A percentile compares a stretch with the other conserved stretches of the same genome.
phyloP scores from a whole-genome alignment of 2,329 filamentous ascomycete genomes.

The Zymoseptoria tritici region DNA sequence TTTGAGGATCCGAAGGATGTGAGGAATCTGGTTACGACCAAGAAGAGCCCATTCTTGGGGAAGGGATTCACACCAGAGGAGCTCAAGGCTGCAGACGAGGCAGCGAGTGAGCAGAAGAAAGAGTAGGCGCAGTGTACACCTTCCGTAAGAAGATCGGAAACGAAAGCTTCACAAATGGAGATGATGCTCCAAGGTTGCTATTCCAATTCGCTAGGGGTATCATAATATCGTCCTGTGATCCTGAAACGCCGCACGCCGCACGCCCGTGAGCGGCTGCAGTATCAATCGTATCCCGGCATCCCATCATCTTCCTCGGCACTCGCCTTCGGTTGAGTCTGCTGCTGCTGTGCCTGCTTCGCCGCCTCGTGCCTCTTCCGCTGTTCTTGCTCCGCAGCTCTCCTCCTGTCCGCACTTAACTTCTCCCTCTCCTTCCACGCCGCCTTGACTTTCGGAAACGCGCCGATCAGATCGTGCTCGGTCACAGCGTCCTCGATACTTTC shows the following conservation, averaged over 20 bases:
- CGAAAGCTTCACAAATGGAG: background rate
- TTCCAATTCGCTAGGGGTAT: background rate
- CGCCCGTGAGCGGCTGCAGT: too few relatives aligned
- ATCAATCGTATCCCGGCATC: too few relatives aligned
- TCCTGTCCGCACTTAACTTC: conserved; percentile 9
- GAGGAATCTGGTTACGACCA: conserved; percentile 20
- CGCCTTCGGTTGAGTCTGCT: background rate
- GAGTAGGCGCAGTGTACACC: too few relatives aligned
- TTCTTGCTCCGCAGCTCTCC: conserved; percentile 12
- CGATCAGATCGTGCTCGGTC: conserved; percentile 70
- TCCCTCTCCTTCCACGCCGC: conserved; percentile 68
- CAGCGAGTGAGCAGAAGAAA: background rate
- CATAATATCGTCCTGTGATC: background rate
- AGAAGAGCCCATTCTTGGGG: conserved; percentile 5
- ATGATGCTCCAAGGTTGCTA: background rate
- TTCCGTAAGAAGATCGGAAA: too few relatives aligned
- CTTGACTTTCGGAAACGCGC: conserved; percentile 62
- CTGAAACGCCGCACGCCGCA: background rate
- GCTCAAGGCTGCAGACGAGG: conserved; percentile 1
- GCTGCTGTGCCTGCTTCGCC: conserved; percentile 8
- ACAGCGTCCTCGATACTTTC: conserved; percentile 85
- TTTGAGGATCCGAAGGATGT: conserved; percentile 42
- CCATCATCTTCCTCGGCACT: too few relatives aligned
- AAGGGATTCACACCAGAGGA: conserved; percentile 8
- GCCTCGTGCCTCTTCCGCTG: conserved; percentile 13